These are phyloP conservation scores for Triticum dicoccoides DNA, from an alignment of 176 grass and related monocot genomes.

Conservation along the genomic window DNA sequence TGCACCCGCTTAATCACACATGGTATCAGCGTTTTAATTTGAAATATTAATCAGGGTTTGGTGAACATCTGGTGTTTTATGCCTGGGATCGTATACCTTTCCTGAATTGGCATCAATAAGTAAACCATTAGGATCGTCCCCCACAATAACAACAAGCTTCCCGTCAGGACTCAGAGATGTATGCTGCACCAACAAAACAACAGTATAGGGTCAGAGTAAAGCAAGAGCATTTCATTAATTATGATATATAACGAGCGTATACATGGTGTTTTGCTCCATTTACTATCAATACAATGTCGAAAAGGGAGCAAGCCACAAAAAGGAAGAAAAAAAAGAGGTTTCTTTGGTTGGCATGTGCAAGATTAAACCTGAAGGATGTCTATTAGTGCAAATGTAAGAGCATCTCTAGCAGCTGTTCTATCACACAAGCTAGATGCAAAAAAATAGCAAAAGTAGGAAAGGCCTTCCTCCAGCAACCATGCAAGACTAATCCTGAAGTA, in stretches of 20 bases:
- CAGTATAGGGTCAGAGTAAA: slow-evolving; percentile 18
- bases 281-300: neutral
- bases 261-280: neutral
- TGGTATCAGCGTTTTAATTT: slow-evolving; percentile 14
- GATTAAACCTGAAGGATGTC: neutral
- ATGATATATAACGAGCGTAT: neutral
- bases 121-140: slow-evolving; percentile 76
- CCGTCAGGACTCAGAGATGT: slow-evolving; percentile 90
- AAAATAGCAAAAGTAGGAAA: neutral
- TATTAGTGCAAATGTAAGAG: neutral
- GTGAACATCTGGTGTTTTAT: slow-evolving; percentile 10
- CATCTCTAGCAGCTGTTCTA: neutral
- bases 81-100: slow-evolving; percentile 61
- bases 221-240: neutral
- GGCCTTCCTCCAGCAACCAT: neutral
- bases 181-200: slow-evolving; percentile 67
- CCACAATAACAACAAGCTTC: slow-evolving; percentile 81
- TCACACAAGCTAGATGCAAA: neutral
- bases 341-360: neutral
- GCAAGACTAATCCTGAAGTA: neutral
- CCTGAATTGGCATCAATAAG: slow-evolving; percentile 86
- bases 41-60: slow-evolving; percentile 3
- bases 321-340: neutral
- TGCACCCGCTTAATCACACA: slow-evolving; percentile 4
- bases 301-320: neutral